Evolutionary conservation across 2,329 filamentous ascomycete genomes (phyloP).

Genomic region (Teratosphaeria epicoccoides): DNA sequence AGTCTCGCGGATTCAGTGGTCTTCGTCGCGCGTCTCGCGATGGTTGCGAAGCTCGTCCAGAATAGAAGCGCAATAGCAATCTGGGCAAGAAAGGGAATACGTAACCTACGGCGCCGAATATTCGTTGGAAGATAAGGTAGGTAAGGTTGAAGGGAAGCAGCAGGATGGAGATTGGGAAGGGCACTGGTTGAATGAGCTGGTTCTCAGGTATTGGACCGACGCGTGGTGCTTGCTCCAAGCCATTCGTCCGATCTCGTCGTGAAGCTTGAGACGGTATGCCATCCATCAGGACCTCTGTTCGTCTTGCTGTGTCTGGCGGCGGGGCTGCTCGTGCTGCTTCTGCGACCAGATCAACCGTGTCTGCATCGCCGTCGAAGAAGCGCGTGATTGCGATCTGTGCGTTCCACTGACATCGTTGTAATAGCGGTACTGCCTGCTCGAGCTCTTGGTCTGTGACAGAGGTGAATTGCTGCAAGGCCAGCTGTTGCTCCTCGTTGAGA

Average conservation of each 20-base stretch:
- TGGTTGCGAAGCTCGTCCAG: slow-evolving; percentile 46
- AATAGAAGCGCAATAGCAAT: slow-evolving; percentile 39
- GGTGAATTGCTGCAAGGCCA: slow-evolving; percentile 77
- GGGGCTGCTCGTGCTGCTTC: slow-evolving; percentile 58
- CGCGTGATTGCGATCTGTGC: slow-evolving; percentile 92
- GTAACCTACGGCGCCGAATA: slow-evolving; percentile 64
- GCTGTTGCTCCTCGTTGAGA: slow-evolving; percentile 37
- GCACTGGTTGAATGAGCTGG: slow-evolving; percentile 57
- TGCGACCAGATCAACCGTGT: slow-evolving; percentile 69
- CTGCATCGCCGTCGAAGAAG: slow-evolving; percentile 94
- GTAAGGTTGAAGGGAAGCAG: slow-evolving; percentile 73
- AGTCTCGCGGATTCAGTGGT: slow-evolving; percentile 73
- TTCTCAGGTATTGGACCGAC: slow-evolving; percentile 65
- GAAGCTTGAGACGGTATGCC: slow-evolving; percentile 26
- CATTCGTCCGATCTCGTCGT: slow-evolving; percentile 23
- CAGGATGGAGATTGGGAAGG: slow-evolving; percentile 65
- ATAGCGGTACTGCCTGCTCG: slow-evolving; percentile 63
- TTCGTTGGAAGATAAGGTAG: slow-evolving; percentile 58
- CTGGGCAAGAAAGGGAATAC: slow-evolving; percentile 72
- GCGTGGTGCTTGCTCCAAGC: slow-evolving; percentile 63
- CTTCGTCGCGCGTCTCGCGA: slow-evolving; percentile 54
- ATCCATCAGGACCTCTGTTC: slow-evolving; percentile 60
- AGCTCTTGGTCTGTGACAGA: slow-evolving; percentile 76
- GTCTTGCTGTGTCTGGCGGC: slow-evolving; percentile 52
- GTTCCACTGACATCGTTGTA: slow-evolving; percentile 90